Evolutionary conservation across 768 basidiomycete genomes (phyloP).

Genomic region (Punctularia strigosozonata): DNA sequence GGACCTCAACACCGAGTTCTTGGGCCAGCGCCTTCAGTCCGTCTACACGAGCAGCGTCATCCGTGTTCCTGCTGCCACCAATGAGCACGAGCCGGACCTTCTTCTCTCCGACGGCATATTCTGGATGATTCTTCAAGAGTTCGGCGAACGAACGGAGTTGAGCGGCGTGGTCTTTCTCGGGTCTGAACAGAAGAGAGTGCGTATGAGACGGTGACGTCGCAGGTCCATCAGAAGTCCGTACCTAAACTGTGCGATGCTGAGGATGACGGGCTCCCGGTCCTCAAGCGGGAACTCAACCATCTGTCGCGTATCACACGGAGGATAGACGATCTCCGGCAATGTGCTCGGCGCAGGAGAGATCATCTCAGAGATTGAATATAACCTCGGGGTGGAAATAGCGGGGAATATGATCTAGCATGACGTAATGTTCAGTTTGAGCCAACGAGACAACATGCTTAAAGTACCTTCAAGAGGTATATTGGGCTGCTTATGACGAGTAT

Average conservation of each 20-base stretch:
- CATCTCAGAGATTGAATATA: no score
- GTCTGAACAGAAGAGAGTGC: conserved; percentile 29
- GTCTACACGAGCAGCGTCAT: conserved; percentile 60
- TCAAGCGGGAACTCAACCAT: conserved; percentile 46
- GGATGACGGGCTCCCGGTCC: conserved; percentile 47
- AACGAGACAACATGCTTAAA: no score
- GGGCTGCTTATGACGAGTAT: conserved; percentile 1
- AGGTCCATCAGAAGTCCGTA: conserved; percentile 15
- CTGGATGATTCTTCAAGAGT: conserved; percentile 48
- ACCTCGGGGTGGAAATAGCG: no score
- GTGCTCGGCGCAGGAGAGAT: no score
- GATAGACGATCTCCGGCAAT: conserved; percentile 57
- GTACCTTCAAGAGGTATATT: no score
- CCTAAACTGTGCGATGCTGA: conserved; percentile 93
- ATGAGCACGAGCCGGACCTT: conserved; percentile 58
- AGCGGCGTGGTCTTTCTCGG: conserved; percentile 86
- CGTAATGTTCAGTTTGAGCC: no score
- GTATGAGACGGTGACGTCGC: neutral
- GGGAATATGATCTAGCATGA: no score
- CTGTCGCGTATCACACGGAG: conserved; percentile 80
- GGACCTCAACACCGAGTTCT: conserved; percentile 55
- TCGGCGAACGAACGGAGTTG: conserved; percentile 63
- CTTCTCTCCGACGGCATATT: conserved; percentile 25
- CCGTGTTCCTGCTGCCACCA: conserved; percentile 75
- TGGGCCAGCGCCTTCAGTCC: conserved; percentile 43